phyloP scores from a whole-genome alignment of 305 asterid species.

The Fraxinus angustifolia region DNA sequence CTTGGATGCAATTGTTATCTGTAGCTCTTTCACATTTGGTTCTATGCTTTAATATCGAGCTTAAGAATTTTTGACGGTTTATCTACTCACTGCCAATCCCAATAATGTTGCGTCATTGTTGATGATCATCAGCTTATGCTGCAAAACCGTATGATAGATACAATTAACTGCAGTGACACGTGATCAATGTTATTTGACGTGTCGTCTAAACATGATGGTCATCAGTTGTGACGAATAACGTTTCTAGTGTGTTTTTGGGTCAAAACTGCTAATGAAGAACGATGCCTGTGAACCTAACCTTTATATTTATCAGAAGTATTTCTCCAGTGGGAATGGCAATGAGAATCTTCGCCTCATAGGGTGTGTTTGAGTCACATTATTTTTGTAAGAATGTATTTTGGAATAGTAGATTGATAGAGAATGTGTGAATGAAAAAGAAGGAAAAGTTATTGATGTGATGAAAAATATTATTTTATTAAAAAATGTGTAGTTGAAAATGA shows the following conservation, averaged over 20 bases:
- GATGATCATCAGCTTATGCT: not conserved
- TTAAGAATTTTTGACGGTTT: not conserved
- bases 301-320: not conserved
- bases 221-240: too few species aligned
- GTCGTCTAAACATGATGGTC: too few species aligned
- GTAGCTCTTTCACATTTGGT: not conserved
- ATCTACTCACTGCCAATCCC: not conserved
- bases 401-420: too few species aligned
- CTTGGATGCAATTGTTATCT: slow-evolving; percentile 6
- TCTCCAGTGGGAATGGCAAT: not conserved
- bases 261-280: not conserved
- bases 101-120: not conserved
- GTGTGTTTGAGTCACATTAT: too few species aligned
- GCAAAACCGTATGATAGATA: not conserved
- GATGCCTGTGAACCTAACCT: not conserved
- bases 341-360: not conserved
- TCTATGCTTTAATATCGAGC: not conserved
- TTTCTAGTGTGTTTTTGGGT: not conserved
- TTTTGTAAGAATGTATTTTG: too few species aligned
- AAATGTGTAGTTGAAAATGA: too few species aligned
- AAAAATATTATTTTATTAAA: too few species aligned
- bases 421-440: too few species aligned
- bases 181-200: too few species aligned
- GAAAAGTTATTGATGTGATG: too few species aligned
- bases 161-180: too few species aligned